Evolutionary conservation across 192 early-diverging fungal species (phyloP).

Genomic region (Coemansia sp.): DNA sequence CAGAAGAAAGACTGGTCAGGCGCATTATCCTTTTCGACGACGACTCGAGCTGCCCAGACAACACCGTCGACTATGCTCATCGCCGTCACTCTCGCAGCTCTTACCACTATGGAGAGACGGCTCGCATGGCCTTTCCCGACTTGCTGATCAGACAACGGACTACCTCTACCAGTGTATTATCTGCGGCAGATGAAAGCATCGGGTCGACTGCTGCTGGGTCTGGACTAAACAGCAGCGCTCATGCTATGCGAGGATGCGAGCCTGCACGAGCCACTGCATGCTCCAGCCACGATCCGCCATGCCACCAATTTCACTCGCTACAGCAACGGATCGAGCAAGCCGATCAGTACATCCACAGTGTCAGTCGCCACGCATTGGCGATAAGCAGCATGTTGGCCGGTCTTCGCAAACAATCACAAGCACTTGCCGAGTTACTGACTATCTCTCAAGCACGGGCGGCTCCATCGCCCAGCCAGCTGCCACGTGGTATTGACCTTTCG

Average conservation of each 20-base stretch:
- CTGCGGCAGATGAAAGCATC: conserved; percentile 10
- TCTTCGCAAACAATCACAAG: conserved; percentile 31
- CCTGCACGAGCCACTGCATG: neutral
- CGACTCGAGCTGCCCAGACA: conserved; percentile 47
- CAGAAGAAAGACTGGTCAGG: neutral
- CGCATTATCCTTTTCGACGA: conserved; percentile 39
- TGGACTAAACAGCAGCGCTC: neutral
- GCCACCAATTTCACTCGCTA: conserved; percentile 20
- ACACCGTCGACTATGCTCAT: neutral
- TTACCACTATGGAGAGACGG: neutral
- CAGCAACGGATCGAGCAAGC: conserved; percentile 40
- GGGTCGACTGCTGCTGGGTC: conserved; percentile 10
- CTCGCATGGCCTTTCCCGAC: neutral
- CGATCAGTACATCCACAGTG: conserved; percentile 22
- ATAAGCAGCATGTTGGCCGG: conserved; percentile 24
- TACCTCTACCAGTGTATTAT: conserved; percentile 10
- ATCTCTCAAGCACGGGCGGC: conserved; percentile 32
- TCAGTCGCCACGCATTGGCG: conserved; percentile 24
- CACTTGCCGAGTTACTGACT: conserved; percentile 20
- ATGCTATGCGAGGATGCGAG: neutral
- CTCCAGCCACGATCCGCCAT: conserved; percentile 6
- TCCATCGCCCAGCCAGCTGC: neutral
- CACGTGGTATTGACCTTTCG: neutral
- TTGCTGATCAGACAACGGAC: neutral
- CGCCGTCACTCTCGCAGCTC: neutral